Base-by-base conservation (phyloP, 2,329 filamentous ascomycete genomes). In the Furcasterigmium furcatum region DNA sequence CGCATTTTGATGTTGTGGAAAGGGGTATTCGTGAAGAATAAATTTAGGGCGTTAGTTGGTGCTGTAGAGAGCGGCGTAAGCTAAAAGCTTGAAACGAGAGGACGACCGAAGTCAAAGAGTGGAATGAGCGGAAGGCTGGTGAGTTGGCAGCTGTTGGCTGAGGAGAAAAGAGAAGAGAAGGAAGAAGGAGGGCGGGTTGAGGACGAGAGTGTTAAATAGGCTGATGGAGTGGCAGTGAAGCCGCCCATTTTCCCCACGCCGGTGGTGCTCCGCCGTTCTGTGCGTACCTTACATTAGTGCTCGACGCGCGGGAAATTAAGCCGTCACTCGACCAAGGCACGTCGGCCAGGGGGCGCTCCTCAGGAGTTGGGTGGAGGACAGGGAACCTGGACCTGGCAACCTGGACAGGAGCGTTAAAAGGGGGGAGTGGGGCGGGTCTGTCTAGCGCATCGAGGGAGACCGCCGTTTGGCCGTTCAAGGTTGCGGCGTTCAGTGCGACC, bases 21-120 rank as follows among this genome's bases (percentile, higher is more conserved):
- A 32, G 38, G 39, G 48, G 45, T 46, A n/a, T n/a, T n/a, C n/a
- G n/a, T n/a, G n/a, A n/a, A n/a, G n/a, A n/a, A n/a, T n/a, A n/a
- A n/a, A n/a, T 60, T 60, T 56, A 46, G 52, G 52, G 53, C 55
- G 40, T 30, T 55, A 56, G 52, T 46, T 55, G 57, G 54, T 55
- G 58, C 58, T 58, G 57, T 51, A 59, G 57, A 55, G 53, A 60
- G 49, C 52, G 55, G 55, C 47, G 49, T 53, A 60, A 62, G 61
- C 57, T 51, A 44, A 47, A 56, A 59, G 57, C 62, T 62, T 65
- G 56, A 53, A 75, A 77, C 73, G 74, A 78, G 67, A 77, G 74
- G 74, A 78, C 74, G 74, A 78, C 74, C 74, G 72, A 74, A 69
- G 73, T 77, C 73, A 77, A 68, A 55, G 47, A 50, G 66, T 61